Conservation (phyloP, 176 grass and related monocot species). For the Olyra latifolia region DNA sequence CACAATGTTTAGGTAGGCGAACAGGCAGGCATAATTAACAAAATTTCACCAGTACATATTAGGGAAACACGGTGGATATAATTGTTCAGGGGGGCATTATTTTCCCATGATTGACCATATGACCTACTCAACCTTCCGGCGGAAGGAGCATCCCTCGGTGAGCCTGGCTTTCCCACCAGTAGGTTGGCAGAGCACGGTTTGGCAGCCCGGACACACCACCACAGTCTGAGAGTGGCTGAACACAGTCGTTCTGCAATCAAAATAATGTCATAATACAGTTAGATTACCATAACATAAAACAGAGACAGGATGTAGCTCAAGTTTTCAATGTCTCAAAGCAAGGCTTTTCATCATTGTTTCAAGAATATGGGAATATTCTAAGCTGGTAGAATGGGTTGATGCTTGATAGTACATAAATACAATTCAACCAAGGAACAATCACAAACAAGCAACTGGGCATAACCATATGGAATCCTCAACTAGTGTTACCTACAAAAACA, state of each 20-base stretch:
- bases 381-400: background rate
- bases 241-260: constrained; percentile 54
- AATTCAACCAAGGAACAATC: background rate
- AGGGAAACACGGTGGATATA: background rate
- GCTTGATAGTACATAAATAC: background rate
- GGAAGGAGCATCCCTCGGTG: constrained; percentile 68
- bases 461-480: background rate
- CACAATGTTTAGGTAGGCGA: background rate
- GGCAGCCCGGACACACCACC: constrained; percentile 57
- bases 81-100: background rate
- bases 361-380: background rate
- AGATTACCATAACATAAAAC: background rate
- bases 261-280: background rate
- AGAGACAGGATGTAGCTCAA: no score
- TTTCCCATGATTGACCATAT: background rate
- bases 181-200: constrained; percentile 61
- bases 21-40: constrained; percentile 2
- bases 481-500: background rate
- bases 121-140: constrained; percentile 48
- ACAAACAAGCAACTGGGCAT: background rate
- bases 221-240: constrained; percentile 73
- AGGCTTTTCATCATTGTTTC: background rate
- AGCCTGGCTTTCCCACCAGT: constrained; percentile 63
- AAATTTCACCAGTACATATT: background rate
- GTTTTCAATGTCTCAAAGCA: background rate